phyloP scores from a whole-genome alignment of 73 alveolate genomes.

The Durusdinium trenchii region DNA sequence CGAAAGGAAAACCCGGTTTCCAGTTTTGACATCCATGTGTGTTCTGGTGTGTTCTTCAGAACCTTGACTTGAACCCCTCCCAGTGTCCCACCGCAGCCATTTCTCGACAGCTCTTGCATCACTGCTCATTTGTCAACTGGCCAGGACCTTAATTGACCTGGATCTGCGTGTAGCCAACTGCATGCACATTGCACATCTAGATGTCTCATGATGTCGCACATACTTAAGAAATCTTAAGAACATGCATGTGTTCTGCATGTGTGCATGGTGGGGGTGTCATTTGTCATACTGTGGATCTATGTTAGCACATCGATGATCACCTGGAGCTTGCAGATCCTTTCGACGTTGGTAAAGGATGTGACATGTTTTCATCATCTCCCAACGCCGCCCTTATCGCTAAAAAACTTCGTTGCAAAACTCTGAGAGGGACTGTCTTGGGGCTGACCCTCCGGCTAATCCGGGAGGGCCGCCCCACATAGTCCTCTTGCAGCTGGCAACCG shows the following conservation, averaged over 20 bases:
- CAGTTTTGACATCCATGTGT: neutral
- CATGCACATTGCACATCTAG: too few species aligned
- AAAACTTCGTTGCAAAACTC: neutral
- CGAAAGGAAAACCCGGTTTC: neutral
- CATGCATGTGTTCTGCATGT: neutral
- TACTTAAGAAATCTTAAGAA: neutral
- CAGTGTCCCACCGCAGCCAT: neutral
- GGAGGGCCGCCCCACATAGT: slow-evolving; percentile 11
- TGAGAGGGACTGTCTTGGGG: neutral
- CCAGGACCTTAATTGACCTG: neutral
- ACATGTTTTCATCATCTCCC: neutral
- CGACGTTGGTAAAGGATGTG: neutral
- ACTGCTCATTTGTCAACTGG: neutral
- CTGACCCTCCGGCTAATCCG: neutral
- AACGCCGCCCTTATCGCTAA: neutral
- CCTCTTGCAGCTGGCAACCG: slow-evolving; percentile 21
- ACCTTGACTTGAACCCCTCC: neutral
- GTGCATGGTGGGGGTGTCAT: neutral
- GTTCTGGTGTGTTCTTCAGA: neutral
- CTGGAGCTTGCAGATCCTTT: neutral
- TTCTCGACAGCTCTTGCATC: neutral
- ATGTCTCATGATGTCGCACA: neutral
- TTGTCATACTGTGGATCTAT: neutral
- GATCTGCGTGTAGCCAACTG: neutral
- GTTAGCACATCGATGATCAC: neutral